A percentile compares a stretch with the other conserved stretches of the same genome.
Conservation (phyloP, 2,329 filamentous ascomycete genomes). For the Metarhizium guizhouense region DNA sequence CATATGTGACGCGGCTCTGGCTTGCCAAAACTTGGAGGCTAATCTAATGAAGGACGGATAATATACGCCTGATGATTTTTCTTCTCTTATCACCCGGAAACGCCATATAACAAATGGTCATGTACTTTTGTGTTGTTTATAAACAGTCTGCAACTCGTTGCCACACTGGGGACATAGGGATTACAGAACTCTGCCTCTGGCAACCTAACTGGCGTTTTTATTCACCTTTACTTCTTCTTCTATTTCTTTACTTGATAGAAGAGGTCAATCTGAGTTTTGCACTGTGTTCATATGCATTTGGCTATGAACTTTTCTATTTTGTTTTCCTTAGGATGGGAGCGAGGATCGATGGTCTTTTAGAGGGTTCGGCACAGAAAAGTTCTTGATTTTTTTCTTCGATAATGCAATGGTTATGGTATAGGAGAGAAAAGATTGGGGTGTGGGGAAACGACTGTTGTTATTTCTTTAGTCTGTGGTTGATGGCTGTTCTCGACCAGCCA, state of each 20-base stretch:
- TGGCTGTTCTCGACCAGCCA: background rate
- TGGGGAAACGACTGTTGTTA: background rate
- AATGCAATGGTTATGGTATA: background rate
- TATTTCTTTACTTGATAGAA: background rate
- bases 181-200: slow-evolving; percentile 7
- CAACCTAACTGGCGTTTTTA: background rate
- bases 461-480: background rate
- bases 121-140: background rate
- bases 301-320: background rate
- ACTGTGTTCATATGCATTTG: background rate
- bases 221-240: background rate
- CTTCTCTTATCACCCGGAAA: background rate
- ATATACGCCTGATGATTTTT: background rate
- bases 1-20: background rate
- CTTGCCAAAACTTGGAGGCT: background rate
- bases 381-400: background rate
- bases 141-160: slow-evolving; percentile 1
- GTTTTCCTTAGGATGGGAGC: background rate
- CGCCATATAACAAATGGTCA: background rate
- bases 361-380: background rate
- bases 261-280: background rate
- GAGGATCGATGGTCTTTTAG: background rate
- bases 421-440: background rate
- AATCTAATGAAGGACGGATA: background rate
- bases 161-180: slow-evolving; percentile 2